Evolutionary conservation across 176 grass and related monocot genomes (phyloP), one percentile per base, ranked within the genome.

Genomic region (Oryza longistaminata): DNA sequence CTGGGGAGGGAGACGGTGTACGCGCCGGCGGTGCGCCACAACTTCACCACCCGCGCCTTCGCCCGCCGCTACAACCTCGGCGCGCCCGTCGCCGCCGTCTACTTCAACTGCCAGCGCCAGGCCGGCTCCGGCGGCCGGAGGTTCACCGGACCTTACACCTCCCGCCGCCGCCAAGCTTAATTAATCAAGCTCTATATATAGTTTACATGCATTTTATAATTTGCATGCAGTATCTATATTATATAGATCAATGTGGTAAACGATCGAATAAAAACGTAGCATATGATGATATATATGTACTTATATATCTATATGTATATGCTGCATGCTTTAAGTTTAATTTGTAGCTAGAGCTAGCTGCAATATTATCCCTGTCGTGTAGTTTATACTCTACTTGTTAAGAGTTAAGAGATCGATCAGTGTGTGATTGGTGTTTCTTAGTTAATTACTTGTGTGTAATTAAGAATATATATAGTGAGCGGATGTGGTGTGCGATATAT

Each of bases 31-130:
- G 49, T 70, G 81, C 90, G 92, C 35, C 88, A 97, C 29, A 91
- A 97, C 87, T 95, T 97, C 90, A 91, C 9, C 88, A 91, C 87
- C 4, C 88, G 83, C 60, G 50, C 14, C 39, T 97, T 97, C 40
- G 83, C 88, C 11, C 83, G 64, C 22, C 83, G 88, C n/a, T 82
- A 91, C 55, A 91, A 94, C 84, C 83, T 97, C 17, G 90, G 90
- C 26, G 22, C 74, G 3, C 95, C 95, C 10, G 90, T 86, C 14
- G 95, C 92, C 35, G 86, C 90, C 48, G 39, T 73, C 60, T 97
- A 81, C 73, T 97, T 92, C 81, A 88, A 97, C 78, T 97, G 88
- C 86, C 95, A 97, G 86, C 89, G 95, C 71, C 88, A 89, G 58
- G 48, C 39, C 27, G 95, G 95, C 73, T 83, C 92, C 72, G 95